A percentile compares a stretch with the other conserved stretches of the same genome.
Conservation (phyloP, 306 rosid species). For the Bauhinia variegata region DNA sequence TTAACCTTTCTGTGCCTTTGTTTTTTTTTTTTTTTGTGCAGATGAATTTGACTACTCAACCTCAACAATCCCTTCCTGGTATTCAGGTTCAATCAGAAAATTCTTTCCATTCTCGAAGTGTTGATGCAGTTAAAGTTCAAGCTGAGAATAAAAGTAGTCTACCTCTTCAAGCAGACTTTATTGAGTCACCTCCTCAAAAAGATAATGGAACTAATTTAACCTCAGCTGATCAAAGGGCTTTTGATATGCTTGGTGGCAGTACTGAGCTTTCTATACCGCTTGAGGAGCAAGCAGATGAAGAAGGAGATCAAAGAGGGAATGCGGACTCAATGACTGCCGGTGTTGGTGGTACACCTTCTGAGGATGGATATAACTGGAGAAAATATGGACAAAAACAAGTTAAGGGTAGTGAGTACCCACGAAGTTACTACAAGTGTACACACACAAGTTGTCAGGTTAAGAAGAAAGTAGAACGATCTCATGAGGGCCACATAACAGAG, state of each 20-base stretch:
- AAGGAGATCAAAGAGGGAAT: slow-evolving; percentile 65
- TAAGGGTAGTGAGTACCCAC: slow-evolving; percentile 93
- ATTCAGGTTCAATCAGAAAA: slow-evolving; percentile 62
- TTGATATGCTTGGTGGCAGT: slow-evolving; percentile 48
- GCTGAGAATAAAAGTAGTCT: slow-evolving; percentile 53
- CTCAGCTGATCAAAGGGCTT: slow-evolving; percentile 52
- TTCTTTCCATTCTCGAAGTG: slow-evolving; percentile 58
- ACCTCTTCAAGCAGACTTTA: slow-evolving; percentile 56
- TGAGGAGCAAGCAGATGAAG: slow-evolving; percentile 78
- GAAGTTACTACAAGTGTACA: slow-evolving; percentile 95
- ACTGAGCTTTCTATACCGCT: slow-evolving; percentile 58
- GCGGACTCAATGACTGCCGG: slow-evolving; percentile 65
- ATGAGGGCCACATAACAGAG: slow-evolving; percentile 91
- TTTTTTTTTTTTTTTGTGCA: too few species aligned
- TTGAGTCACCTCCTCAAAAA: slow-evolving; percentile 47
- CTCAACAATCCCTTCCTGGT: slow-evolving; percentile 60
- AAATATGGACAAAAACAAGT: slow-evolving; percentile 97
- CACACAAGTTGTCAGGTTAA: slow-evolving; percentile 83
- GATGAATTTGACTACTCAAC: slow-evolving; percentile 52
- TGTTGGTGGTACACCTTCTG: slow-evolving; percentile 70
- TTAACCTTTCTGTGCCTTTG: slow-evolving; percentile 33
- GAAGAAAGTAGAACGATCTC: slow-evolving; percentile 93
- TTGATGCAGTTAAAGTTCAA: slow-evolving; percentile 52
- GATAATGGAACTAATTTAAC: slow-evolving; percentile 46
- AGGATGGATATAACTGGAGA: slow-evolving; percentile 96